phyloP scores from a whole-genome alignment of 352 stramenopile species.

The Globisporangium recalcitrans region DNA sequence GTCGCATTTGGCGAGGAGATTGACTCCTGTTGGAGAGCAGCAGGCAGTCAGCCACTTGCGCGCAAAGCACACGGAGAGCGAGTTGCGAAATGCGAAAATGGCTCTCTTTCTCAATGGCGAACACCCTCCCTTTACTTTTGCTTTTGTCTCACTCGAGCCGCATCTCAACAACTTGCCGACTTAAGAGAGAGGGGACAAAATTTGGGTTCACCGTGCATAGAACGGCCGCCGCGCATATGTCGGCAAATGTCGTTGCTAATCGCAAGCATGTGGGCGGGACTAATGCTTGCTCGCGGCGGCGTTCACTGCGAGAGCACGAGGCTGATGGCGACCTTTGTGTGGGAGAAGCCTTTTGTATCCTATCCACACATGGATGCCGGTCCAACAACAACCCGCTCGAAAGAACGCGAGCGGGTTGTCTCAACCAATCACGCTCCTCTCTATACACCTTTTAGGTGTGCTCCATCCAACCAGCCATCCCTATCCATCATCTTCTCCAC shows the following conservation, averaged over 20 bases:
- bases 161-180: not conserved
- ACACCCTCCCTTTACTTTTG: not conserved
- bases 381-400: no score
- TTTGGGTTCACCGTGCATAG: not conserved
- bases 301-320: not conserved
- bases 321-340: not conserved
- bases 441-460: not conserved
- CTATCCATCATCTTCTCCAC: not conserved
- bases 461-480: not conserved
- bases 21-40: no score
- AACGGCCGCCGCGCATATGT: not conserved
- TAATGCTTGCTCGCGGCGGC: not conserved
- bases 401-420: not conserved
- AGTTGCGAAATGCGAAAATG: not conserved
- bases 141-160: not conserved
- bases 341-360: not conserved
- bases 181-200: not conserved
- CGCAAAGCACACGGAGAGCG: constrained; percentile 2
- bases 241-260: not conserved
- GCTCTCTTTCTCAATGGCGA: not conserved
- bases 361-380: not conserved
- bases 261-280: not conserved
- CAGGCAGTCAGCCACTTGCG: not conserved
- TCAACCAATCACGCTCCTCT: not conserved
- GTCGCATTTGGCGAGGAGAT: no score